These are phyloP conservation scores for Letharia columbiana DNA, from an alignment of 495 filamentous ascomycete species.

Conservation along the genomic window DNA sequence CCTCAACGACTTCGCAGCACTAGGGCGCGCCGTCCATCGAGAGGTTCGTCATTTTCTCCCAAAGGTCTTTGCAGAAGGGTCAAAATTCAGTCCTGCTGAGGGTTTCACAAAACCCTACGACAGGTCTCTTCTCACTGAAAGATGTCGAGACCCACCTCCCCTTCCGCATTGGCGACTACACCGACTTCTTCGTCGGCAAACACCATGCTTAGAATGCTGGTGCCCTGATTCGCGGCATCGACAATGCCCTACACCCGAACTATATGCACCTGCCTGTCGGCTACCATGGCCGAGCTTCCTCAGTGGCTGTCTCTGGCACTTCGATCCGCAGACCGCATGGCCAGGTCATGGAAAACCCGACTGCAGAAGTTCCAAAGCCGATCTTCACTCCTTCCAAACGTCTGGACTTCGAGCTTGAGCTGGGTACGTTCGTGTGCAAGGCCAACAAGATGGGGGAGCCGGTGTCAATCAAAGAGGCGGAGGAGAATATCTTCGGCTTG, in stretches of 20 bases:
- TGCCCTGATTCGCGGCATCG: slow-evolving; percentile 69
- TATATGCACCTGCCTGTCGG: slow-evolving; percentile 86
- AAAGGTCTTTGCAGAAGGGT: slow-evolving; percentile 55
- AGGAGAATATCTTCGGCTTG: slow-evolving; percentile 73
- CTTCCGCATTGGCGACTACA: slow-evolving; percentile 88
- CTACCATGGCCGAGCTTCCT: slow-evolving; percentile 78
- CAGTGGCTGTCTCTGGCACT: slow-evolving; percentile 69
- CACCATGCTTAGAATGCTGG: slow-evolving; percentile 84
- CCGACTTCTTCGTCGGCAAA: slow-evolving; percentile 90
- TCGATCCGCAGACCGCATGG: slow-evolving; percentile 69
- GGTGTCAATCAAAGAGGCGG: slow-evolving; percentile 56
- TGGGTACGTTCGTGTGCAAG: slow-evolving; percentile 71
- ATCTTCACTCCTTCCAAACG: slow-evolving; percentile 53
- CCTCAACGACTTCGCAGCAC: slow-evolving; percentile 73
- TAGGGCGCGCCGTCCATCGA: slow-evolving; percentile 63
- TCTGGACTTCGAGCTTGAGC: slow-evolving; percentile 82
- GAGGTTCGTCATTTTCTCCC: slow-evolving; percentile 68
- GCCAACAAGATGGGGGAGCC: slow-evolving; percentile 57
- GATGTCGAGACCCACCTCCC: slow-evolving; percentile 68
- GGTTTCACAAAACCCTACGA: slow-evolving; percentile 46
- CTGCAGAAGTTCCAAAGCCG: slow-evolving; percentile 52
- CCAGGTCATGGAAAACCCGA: slow-evolving; percentile 63
- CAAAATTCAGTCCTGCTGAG: slow-evolving; percentile 41
- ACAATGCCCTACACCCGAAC: slow-evolving; percentile 78
- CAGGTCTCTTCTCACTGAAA: slow-evolving; percentile 45